phyloP scores from a whole-genome alignment of 306 rosid species.

The Lathyrus oleraceus region DNA sequence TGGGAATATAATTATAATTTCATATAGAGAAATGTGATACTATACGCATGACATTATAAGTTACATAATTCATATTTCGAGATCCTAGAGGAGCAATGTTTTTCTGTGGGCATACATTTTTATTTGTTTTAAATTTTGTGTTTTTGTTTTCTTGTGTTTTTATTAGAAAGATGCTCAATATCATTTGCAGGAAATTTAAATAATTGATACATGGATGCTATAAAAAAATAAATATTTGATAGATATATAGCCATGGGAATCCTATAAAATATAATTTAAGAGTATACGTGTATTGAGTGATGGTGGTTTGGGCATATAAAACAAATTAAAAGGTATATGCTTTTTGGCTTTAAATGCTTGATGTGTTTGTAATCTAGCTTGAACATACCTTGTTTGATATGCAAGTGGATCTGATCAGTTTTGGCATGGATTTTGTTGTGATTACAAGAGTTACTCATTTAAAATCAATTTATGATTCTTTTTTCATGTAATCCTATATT shows the following conservation, averaged over 20 bases:
- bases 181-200: background rate
- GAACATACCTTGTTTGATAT: background rate
- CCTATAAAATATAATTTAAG: background rate
- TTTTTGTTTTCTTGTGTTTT: conserved; percentile 2
- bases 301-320: conserved; percentile 25
- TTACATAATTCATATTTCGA: background rate
- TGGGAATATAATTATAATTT: conserved; percentile 2
- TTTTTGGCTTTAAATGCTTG: conserved; percentile 1
- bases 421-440: conserved; percentile 15
- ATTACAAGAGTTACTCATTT: background rate
- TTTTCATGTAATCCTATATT: background rate
- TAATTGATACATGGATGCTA: background rate
- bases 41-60: conserved; percentile 2
- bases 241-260: background rate
- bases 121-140: background rate
- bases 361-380: conserved; percentile 30
- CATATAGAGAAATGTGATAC: background rate
- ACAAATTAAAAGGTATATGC: conserved; percentile 36
- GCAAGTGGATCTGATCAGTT: background rate
- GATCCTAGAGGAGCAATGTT: background rate
- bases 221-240: background rate
- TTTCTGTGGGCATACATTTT: background rate
- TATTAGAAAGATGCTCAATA: background rate
- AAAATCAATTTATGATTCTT: background rate
- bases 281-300: background rate